Evolutionary conservation across 2,329 filamentous ascomycete genomes (phyloP), one percentile per base, ranked within the genome.

Genomic region (Pseudogymnoascus sp.): DNA sequence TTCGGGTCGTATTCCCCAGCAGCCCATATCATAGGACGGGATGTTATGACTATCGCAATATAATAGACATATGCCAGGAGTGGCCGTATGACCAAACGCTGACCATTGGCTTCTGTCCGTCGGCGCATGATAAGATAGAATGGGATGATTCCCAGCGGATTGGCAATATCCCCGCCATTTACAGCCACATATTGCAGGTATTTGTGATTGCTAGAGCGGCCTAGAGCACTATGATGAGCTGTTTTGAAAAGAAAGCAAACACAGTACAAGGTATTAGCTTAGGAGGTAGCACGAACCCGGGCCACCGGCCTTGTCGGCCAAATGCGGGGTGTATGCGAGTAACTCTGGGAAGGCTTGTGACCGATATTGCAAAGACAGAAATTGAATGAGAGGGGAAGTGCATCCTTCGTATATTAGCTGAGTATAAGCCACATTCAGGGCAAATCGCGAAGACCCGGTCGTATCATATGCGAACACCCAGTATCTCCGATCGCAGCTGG

Each of bases 81-180:
- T 55, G 49, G 49, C 28, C 49, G 28, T 55, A 55, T 55, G 28
- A 55, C 28, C 49, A 55, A 55, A 55, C 12, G 12, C 49, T 55
- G 49, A 21, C 9, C 5, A 55, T 55, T 35, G 16, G n/a, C 11
- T 55, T 52, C 25, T 52, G 4, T 31, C 23, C 28, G 25, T 33
- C 5, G 2, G 5, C 9, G n/a, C 16, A 35, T 18, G 28, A 14
- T 33, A 35, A 35, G 9, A 31, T 21, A 35, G 9, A 55, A 8
- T 11, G 8, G 14, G 9, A 21, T 55, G 9, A 35, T 55, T 18
- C 28, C 12, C 49, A 55, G 49, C 4, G 5, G 49, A 21, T 33
- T 55, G 8, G 28, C n/a, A 55, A 55, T 55, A 33, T 33, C 8
- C n/a, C 28, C 16, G 11, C n/a, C 25, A 55, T 31, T 18, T 55